Evolutionary conservation across 78 protist species (phyloP), one percentile per base, ranked within the genome.

Genomic region (Guillardia theta): DNA sequence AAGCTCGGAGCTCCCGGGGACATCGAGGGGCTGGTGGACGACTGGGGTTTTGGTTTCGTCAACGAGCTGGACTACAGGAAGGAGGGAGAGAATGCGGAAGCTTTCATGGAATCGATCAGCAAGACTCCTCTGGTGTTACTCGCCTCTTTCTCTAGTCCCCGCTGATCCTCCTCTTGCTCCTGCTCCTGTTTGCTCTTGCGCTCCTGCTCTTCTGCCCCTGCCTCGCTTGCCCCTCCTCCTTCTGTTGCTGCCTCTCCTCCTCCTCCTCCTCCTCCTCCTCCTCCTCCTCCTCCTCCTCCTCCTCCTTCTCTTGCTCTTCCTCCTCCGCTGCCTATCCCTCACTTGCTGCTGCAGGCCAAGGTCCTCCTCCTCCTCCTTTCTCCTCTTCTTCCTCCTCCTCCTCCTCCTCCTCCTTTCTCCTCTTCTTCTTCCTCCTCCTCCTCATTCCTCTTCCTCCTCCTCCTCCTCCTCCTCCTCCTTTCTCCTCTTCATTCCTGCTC

Each of bases 61-160:
- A 30, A 93, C 19, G 94, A 93, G 88, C 90, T 93, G 22, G 94
- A 93, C 70, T 93, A 93, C 36, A 58, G 21, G 39, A 30, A 12
- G 41, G 83, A 70, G 41, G 83, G 46, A 22, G 41, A 3, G 10
- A 70, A 70, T 24, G 83, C 36, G 21, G 83, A 70, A 12, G 36
- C 1, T 4, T 70, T 70, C 41, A 70, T 70, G 83, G 41, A 4
- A 4, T 36, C 15, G 36, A 24, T 70, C 46, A 24, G 21, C 45
- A 70, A 70, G 83, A 70, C 83, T 50, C 58, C 58, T 50, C 58
- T 15, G 10, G 30, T 15, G 10, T 15, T 50, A 19, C 58, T 50
- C 15, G 30, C 58, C 58, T 50, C 58, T 50, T 15, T 15, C 58
- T 50, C 58, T 15, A 10, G 30, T 15, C 58, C 58, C 6, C 21